Evolutionary conservation across 2,329 filamentous ascomycete genomes (phyloP).

Genomic region (Alternaria arbusti): DNA sequence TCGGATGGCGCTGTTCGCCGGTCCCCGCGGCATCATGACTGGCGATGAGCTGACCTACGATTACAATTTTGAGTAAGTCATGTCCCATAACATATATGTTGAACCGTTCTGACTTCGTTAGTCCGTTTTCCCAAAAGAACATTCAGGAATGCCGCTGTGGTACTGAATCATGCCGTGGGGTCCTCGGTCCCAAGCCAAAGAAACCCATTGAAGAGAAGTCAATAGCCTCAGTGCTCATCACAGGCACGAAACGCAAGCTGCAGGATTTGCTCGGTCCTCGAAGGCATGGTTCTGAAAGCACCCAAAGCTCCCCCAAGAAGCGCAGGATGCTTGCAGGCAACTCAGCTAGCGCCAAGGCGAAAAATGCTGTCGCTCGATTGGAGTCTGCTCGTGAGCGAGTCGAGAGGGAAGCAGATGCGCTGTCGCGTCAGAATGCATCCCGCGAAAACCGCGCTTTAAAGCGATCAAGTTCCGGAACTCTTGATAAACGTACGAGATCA

Average conservation of each 20-base stretch:
- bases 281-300: slow-evolving; percentile 28
- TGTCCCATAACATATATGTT: background rate
- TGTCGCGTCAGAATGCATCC: slow-evolving; percentile 38
- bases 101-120: slow-evolving; percentile 19
- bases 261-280: slow-evolving; percentile 35
- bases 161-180: slow-evolving; percentile 65
- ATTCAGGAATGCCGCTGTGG: slow-evolving; percentile 70
- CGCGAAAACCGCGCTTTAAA: slow-evolving; percentile 42
- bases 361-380: slow-evolving; percentile 29
- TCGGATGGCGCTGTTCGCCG: slow-evolving; percentile 95
- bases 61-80: slow-evolving; percentile 71
- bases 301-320: slow-evolving; percentile 40
- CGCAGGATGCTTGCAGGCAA: slow-evolving; percentile 30
- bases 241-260: slow-evolving; percentile 46
- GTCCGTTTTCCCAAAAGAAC: slow-evolving; percentile 62
- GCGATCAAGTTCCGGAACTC: slow-evolving; percentile 24
- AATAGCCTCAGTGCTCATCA: slow-evolving; percentile 35
- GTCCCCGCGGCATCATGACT: slow-evolving; percentile 86
- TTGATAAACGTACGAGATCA: slow-evolving; percentile 18
- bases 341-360: slow-evolving; percentile 29
- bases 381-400: slow-evolving; percentile 33
- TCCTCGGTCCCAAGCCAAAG: slow-evolving; percentile 63
- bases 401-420: slow-evolving; percentile 33
- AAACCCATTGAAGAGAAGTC: slow-evolving; percentile 50
- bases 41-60: slow-evolving; percentile 97